Evolutionary conservation across 2,329 filamentous ascomycete genomes (phyloP).

Genomic region (Cucurbitaria berberidis): DNA sequence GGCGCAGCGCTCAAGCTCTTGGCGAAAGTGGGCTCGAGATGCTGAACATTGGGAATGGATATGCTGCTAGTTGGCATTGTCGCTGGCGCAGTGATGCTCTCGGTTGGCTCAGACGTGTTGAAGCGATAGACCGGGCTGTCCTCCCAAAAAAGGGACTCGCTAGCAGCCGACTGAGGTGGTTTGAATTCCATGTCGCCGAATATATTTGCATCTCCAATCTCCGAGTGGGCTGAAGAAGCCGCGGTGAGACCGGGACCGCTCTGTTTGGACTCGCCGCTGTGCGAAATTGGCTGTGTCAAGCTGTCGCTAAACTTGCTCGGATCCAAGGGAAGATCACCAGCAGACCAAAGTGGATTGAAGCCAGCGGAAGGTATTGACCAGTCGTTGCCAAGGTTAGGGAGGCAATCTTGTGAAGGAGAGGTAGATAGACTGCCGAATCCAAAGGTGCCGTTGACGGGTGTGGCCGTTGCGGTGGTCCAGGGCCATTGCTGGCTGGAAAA

Average conservation of each 20-base stretch:
- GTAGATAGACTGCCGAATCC: constrained; percentile 46
- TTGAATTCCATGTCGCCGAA: constrained; percentile 46
- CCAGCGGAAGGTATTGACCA: constrained; percentile 46
- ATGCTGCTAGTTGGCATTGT: constrained; percentile 28
- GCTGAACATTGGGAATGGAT: constrained; percentile 29
- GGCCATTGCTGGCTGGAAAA: constrained; percentile 44
- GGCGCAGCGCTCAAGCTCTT: constrained; percentile 32
- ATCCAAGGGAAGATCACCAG: constrained; percentile 49
- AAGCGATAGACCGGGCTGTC: constrained; percentile 45
- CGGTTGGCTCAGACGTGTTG: constrained; percentile 30
- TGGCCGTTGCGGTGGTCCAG: constrained; percentile 34
- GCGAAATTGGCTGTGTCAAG: constrained; percentile 47
- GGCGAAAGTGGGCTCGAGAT: constrained; percentile 39
- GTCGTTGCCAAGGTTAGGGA: constrained; percentile 43
- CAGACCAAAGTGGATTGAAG: constrained; percentile 47
- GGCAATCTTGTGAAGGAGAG: constrained; percentile 48
- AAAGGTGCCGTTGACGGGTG: constrained; percentile 39
- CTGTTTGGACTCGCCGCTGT: constrained; percentile 50
- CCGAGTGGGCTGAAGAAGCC: constrained; percentile 50
- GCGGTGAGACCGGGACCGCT: constrained; percentile 50
- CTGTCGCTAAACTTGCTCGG: constrained; percentile 46
- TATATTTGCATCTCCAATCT: constrained; percentile 44
- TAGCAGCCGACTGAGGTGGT: constrained; percentile 36
- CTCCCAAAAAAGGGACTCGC: constrained; percentile 47
- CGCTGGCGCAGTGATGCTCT: constrained; percentile 31